Evolutionary conservation across 1,139 yeast genomes (phyloP).

Genomic region (Pichia sp.): DNA sequence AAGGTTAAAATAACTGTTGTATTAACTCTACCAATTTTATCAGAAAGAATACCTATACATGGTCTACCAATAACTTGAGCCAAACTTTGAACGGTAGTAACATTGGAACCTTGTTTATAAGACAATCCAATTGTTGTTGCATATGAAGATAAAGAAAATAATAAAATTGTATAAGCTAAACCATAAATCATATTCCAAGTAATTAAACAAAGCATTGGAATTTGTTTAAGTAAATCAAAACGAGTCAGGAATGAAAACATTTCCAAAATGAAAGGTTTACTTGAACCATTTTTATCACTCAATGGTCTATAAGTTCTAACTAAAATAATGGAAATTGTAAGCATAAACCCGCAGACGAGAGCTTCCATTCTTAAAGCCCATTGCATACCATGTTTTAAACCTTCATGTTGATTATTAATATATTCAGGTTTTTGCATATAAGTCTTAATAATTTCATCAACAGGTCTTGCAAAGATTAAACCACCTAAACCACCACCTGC

Average conservation of each 20-base stretch:
- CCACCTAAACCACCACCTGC: conserved; percentile 64
- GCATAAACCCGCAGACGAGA: conserved; percentile 34
- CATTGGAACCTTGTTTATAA: conserved; percentile 47
- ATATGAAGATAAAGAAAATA: conserved; percentile 57
- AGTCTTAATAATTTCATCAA: conserved; percentile 35
- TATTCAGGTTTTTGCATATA: conserved; percentile 11
- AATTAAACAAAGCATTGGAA: conserved; percentile 39
- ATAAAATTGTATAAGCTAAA: conserved; percentile 46
- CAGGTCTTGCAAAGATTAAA: conserved; percentile 33
- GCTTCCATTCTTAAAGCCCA: conserved; percentile 67
- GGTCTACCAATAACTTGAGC: conserved; percentile 68
- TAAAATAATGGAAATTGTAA: conserved; percentile 35
- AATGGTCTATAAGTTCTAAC: conserved; percentile 41
- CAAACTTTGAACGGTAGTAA: conserved; percentile 58
- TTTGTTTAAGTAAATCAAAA: conserved; percentile 11
- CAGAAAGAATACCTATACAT: conserved; percentile 50
- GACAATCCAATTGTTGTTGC: conserved; percentile 55
- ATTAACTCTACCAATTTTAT: conserved; percentile 52
- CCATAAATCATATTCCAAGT: conserved; percentile 50
- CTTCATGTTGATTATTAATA: conserved; percentile 8
- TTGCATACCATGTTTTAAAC: conserved; percentile 47
- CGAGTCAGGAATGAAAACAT: conserved; percentile 10
- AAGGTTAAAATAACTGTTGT: conserved; percentile 34
- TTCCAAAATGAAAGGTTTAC: conserved; percentile 18
- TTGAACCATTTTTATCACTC: conserved; percentile 22